Conservation (phyloP, 768 basidiomycete species). For the Lactifluus pinguis region DNA sequence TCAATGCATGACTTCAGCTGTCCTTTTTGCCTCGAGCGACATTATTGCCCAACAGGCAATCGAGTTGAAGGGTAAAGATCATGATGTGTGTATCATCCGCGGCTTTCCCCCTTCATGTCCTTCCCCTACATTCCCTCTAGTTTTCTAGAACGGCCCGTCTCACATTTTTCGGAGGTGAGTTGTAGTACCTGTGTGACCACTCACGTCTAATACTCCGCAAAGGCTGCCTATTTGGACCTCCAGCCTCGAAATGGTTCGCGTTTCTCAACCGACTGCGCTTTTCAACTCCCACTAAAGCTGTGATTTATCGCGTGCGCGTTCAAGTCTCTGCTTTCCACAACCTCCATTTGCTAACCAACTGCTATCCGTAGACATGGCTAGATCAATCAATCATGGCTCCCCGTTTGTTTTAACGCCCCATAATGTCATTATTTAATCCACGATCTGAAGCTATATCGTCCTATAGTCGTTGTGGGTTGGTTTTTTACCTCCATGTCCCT, state of each 20-base stretch:
- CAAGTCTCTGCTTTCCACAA: background rate
- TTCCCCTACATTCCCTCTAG: slow-evolving; percentile 25
- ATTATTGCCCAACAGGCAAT: slow-evolving; percentile 81
- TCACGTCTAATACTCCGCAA: background rate
- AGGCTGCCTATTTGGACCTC: slow-evolving; percentile 71
- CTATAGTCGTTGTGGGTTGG: slow-evolving; percentile 35
- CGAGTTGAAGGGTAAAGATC: slow-evolving; percentile 58
- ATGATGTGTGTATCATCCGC: slow-evolving; percentile 49
- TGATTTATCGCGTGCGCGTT: slow-evolving; percentile 50
- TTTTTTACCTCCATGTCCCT: slow-evolving; percentile 74
- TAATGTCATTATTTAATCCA: background rate
- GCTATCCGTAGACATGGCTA: slow-evolving; percentile 52
- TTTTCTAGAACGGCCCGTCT: slow-evolving; percentile 53
- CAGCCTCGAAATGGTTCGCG: slow-evolving; percentile 75
- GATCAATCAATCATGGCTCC: slow-evolving; percentile 79
- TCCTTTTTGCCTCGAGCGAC: slow-evolving; percentile 70
- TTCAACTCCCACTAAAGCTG: slow-evolving; percentile 44
- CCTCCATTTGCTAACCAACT: background rate
- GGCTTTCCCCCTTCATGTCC: background rate
- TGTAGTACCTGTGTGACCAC: background rate
- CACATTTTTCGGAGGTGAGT: slow-evolving; percentile 61
- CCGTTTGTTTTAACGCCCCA: slow-evolving; percentile 28
- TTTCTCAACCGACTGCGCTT: slow-evolving; percentile 66
- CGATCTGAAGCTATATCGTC: background rate
- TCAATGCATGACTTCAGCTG: slow-evolving; percentile 54